Conservation (phyloP, 176 grass and related monocot species). For the Thinopyrum elongatum region DNA sequence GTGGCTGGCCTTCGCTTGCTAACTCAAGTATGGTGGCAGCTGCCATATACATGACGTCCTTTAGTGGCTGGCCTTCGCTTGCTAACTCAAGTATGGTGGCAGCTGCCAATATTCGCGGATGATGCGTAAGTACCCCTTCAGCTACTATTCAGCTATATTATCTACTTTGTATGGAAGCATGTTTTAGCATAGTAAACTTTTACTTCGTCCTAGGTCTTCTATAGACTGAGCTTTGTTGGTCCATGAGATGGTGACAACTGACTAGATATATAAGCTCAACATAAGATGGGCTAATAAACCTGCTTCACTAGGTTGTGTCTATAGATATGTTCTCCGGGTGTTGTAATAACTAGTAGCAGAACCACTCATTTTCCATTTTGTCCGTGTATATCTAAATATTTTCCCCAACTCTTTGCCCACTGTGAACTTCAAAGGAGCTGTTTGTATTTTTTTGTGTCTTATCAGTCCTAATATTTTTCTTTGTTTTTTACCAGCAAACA, state of each 20-base stretch:
- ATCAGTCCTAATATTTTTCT: neutral
- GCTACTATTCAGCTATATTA: neutral
- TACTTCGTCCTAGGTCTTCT: neutral
- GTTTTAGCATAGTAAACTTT: neutral
- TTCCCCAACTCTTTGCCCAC: neutral
- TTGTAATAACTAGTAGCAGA: neutral
- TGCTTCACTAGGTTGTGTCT: neutral
- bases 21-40: slow-evolving; percentile 70
- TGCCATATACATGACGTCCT: slow-evolving; percentile 54
- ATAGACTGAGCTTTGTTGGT: neutral
- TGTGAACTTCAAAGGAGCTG: slow-evolving; percentile 13
- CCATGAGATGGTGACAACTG: neutral
- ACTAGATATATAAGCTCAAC: neutral
- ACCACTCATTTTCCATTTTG: neutral
- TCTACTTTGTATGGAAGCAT: neutral
- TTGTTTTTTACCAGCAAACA: neutral
- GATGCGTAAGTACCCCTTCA: slow-evolving; percentile 50
- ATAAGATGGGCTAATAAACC: neutral
- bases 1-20: slow-evolving; percentile 57
- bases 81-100: slow-evolving; percentile 67
- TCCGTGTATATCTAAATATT: neutral
- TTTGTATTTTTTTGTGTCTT: neutral
- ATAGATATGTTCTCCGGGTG: neutral
- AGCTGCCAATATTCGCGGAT: slow-evolving; percentile 80
- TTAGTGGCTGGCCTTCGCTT: slow-evolving; percentile 52